Conservation (phyloP, 352 stramenopile genomes). For the Phytophthora tubulina region DNA sequence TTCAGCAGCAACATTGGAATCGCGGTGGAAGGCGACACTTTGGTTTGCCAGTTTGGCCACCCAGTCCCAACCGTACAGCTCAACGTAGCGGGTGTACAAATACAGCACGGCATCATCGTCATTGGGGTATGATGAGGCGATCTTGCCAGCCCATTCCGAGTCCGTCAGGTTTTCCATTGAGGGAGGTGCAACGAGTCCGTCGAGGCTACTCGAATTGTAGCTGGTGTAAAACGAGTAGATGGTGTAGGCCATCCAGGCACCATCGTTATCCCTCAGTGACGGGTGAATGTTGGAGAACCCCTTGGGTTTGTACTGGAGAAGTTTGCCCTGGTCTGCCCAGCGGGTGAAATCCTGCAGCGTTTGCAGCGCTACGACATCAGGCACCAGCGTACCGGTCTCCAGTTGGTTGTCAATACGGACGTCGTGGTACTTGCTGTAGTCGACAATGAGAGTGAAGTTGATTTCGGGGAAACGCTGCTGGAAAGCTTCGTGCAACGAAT, state of each 20-base stretch:
- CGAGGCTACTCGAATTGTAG: constrained; percentile 42
- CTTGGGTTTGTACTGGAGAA: constrained; percentile 57
- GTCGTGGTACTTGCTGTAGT: constrained; percentile 69
- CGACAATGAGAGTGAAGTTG: constrained; percentile 69
- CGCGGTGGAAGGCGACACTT: constrained; percentile 46
- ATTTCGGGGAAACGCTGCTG: constrained; percentile 50
- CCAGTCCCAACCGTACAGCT: constrained; percentile 67
- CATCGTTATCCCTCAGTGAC: constrained; percentile 36
- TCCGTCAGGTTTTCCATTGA: constrained; percentile 40
- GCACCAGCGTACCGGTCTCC: constrained; percentile 52
- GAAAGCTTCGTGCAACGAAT: constrained; percentile 36
- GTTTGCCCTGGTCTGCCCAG: constrained; percentile 46
- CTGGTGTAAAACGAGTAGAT: constrained; percentile 48
- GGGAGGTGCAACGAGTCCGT: constrained; percentile 18
- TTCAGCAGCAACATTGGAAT: constrained; percentile 40
- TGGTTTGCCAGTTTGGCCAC: constrained; percentile 51
- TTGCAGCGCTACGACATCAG: constrained; percentile 53
- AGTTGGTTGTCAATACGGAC: constrained; percentile 72
- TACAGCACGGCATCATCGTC: constrained; percentile 62
- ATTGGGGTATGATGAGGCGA: constrained; percentile 61
- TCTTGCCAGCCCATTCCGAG: constrained; percentile 45
- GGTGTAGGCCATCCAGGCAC: constrained; percentile 50
- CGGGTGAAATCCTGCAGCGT: constrained; percentile 62
- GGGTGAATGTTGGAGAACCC: constrained; percentile 63
- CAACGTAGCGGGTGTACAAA: constrained; percentile 51